Conservation (phyloP, 2,329 filamentous ascomycete species). For the Aspergillus sp. region DNA sequence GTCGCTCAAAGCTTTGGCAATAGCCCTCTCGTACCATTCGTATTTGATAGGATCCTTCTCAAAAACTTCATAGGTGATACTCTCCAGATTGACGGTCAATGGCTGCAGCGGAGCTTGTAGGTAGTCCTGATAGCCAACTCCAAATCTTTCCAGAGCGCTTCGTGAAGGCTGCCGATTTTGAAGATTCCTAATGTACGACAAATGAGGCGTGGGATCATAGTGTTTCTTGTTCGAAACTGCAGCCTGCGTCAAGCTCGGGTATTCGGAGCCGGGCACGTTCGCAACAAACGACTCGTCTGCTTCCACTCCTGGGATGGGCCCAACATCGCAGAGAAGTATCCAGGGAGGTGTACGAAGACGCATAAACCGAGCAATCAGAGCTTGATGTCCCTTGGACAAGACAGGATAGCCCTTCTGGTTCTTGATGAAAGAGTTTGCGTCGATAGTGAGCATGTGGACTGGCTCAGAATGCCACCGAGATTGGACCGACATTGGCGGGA, state of each 20-base stretch:
- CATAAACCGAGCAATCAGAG: conserved; percentile 57
- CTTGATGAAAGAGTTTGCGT: conserved; percentile 54
- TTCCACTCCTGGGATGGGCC: conserved; percentile 52
- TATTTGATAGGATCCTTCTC: conserved; percentile 99
- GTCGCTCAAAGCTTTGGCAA: conserved; percentile 75
- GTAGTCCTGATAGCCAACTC: conserved; percentile 83
- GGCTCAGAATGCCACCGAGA: conserved; percentile 65
- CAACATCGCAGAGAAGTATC: conserved; percentile 60
- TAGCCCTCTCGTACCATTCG: conserved; percentile 86
- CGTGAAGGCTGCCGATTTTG: conserved; percentile 75
- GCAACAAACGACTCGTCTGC: conserved; percentile 18
- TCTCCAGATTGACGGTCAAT: conserved; percentile 92
- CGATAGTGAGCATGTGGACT: conserved; percentile 56
- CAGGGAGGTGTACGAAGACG: conserved; percentile 59
- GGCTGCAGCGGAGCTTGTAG: conserved; percentile 93
- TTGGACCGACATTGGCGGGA: conserved; percentile 58
- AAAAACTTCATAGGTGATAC: conserved; percentile 96
- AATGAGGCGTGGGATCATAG: conserved; percentile 61
- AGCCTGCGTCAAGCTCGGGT: conserved; percentile 71
- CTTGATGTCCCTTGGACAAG: conserved; percentile 58
- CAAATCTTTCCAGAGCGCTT: conserved; percentile 64
- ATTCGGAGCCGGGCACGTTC: conserved; percentile 41
- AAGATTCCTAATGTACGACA: conserved; percentile 80
- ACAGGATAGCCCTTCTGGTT: conserved; percentile 61
- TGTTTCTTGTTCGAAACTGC: conserved; percentile 50